A percentile compares a stretch with the other conserved stretches of the same genome.
Conservation (phyloP, 805 yeast genomes). For the Pichia heedii region DNA sequence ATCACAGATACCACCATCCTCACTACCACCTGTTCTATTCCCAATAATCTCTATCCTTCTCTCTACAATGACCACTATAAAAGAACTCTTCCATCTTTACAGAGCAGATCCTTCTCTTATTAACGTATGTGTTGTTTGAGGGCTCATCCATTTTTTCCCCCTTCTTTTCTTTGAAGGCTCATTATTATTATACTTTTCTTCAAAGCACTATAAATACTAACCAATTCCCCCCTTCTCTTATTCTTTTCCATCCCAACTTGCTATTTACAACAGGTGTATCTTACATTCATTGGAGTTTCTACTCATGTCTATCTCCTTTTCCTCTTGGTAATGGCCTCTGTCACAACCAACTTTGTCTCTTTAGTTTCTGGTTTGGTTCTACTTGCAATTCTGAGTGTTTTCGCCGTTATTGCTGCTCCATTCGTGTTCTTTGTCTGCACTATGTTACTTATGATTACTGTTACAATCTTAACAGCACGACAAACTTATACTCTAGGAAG, state of each 20-base stretch:
- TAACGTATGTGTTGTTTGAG: neutral
- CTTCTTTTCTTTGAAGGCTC: no score
- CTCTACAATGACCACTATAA: no score
- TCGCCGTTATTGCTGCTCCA: constrained; percentile 10
- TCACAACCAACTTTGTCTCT: constrained; percentile 6
- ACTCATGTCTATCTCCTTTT: neutral
- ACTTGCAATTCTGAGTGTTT: constrained; percentile 10
- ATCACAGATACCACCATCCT: no score
- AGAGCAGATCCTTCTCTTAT: neutral
- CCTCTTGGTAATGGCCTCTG: constrained; percentile 1
- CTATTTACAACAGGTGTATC: constrained; percentile 1
- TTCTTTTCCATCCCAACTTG: neutral
- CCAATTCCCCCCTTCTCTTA: neutral
- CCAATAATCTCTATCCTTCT: no score
- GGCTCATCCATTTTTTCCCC: neutral
- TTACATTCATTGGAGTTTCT: constrained; percentile 2
- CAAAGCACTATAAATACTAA: neutral
- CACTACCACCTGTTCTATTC: no score
- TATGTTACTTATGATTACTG: constrained; percentile 6
- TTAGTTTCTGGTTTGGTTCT: constrained; percentile 15
- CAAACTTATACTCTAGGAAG: neutral
- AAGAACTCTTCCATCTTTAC: neutral
- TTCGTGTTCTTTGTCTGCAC: constrained; percentile 25
- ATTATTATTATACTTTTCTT: no score
- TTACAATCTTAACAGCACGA: no score